phyloP scores from a whole-genome alignment of 169 alveolate species.

The Prorocentrum cordatum region DNA sequence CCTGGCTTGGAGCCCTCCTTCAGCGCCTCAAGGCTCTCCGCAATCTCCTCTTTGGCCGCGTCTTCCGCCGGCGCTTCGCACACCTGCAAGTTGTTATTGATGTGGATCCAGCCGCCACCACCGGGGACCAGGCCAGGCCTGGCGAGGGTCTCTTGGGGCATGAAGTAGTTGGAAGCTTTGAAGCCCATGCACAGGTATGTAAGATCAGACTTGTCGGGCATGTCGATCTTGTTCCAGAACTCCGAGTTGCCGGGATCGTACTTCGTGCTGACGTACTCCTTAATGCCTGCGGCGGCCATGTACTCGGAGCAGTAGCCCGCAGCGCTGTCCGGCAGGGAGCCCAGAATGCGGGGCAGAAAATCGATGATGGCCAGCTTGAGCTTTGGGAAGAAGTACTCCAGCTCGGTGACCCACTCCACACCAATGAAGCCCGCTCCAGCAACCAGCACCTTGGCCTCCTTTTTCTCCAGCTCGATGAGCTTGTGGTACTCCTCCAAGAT shows the following conservation, averaged over 20 bases:
- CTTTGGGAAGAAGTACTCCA: constrained; percentile 56
- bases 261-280: constrained; percentile 30
- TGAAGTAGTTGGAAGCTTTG: constrained; percentile 71
- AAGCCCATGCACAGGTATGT: constrained; percentile 72
- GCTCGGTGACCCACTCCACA: constrained; percentile 72
- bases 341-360: constrained; percentile 67
- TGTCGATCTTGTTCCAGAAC: constrained; percentile 62
- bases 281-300: constrained; percentile 60
- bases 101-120: constrained; percentile 73
- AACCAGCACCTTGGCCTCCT: constrained; percentile 43
- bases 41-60: neutral
- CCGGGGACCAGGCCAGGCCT: constrained; percentile 44
- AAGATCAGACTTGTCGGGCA: constrained; percentile 36
- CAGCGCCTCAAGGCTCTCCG: neutral
- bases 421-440: constrained; percentile 72
- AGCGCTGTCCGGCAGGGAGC: constrained; percentile 70
- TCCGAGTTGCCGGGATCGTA: constrained; percentile 65
- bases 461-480: constrained; percentile 11
- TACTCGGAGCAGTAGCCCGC: constrained; percentile 68
- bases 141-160: constrained; percentile 64
- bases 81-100: constrained; percentile 55
- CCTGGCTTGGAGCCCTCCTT: neutral
- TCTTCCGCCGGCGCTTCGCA: neutral
- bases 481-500: constrained; percentile 69
- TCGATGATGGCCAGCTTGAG: constrained; percentile 66